Evolutionary conservation across 1,139 yeast species (phyloP), one percentile per base, ranked within the genome.

Genomic region (Schizosaccharomyces versatilis): DNA sequence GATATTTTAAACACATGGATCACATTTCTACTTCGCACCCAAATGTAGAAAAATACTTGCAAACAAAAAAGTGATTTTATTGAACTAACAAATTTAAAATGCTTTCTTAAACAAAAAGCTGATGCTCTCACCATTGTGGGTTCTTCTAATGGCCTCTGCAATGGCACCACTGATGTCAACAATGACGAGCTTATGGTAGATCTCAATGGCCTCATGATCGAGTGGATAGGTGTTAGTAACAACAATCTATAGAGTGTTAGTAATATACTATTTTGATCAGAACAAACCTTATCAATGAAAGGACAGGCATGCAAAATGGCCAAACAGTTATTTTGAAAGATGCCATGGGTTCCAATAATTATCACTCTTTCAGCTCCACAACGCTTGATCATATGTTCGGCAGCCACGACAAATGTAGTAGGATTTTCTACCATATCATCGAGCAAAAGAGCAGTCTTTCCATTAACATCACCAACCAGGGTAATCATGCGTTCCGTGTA

Each of bases 401-500:
- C 98, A 52, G 98, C 98, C 47, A 96, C 90, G 61, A 93, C 82
- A 66, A 86, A 88, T 12, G 94, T 80, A 59, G 81, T 81, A 52
- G 96, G 95, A 66, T 93, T 84, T 65, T 90, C 98, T 62, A 93
- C 81, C 93, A 90, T 84, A 67, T 93, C 98, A 69, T 93, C 98
- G 60, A 93, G 73, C 57, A 93, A 84, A 62, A 93, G 84, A 36
- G 97, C 97, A 5, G 94, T 84, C 67, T 83, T 84, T 62, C 79
- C 81, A 60, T 81, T 79, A 53, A 93, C 99, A 65, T 90, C 94
- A 60, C 99, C 99, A 52, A 93, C 99, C 58, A 93, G 74, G 10
- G 98, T 90, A 65, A 93, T 90, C 65, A 88, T 76, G 67, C 85
- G 85, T 68, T 90, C 97, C 62, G 78, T 78, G n/a, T 74, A 73